Evolutionary conservation across 2,329 filamentous ascomycete genomes (phyloP), one percentile per base, ranked within the genome.

Genomic region (Fusarium avenaceum): DNA sequence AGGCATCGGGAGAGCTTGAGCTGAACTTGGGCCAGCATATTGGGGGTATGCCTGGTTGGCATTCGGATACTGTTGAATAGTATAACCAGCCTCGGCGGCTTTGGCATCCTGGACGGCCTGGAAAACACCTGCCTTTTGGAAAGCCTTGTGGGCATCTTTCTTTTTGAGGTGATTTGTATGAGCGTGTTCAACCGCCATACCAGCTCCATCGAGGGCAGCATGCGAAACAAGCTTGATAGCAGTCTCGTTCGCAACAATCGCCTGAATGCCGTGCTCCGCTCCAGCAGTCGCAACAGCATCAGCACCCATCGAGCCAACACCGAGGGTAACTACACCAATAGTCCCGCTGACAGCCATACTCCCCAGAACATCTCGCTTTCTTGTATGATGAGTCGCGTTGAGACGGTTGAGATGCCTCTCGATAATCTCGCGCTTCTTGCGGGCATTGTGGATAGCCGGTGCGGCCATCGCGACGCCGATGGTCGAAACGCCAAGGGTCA

Each of bases 361-460:
- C 1, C 76, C 78, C 0, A 83, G 56, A 0, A 83, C 79, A 55
- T 80, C 80, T 2, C 79, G 72, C 53, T 82, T 83, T 46, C 81
- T 76, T 0, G 79, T 80, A 26, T 77, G 74, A 43, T 82, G 79
- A 0, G 75, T 77, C 5, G 72, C 65, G 6, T 78, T 74, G 10
- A 77, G 72, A 5, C 67, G 66, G 33, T 79, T 74, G 2, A 82
- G 74, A 22, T 80, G 78, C 7, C 67, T 72, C 54, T 81, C 79
- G 51, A 82, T 80, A 0, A 82, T 81, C 20, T 78, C 78, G 7
- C 80, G 74, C 57, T 82, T 81, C 63, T 79, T 81, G 2, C 80
- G 74, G 2, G 80, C 80, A 65, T 82, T 82, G 52, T 80, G 79
- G 6, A 82, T 77, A 0, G 77, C 74, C 1, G 80, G 80, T 4